Percentiles rank a stretch among this genome's conserved stretches.
Evolutionary conservation across 2,329 filamentous ascomycete species (phyloP).

Genomic region (Hymenoscyphus salicellus): DNA sequence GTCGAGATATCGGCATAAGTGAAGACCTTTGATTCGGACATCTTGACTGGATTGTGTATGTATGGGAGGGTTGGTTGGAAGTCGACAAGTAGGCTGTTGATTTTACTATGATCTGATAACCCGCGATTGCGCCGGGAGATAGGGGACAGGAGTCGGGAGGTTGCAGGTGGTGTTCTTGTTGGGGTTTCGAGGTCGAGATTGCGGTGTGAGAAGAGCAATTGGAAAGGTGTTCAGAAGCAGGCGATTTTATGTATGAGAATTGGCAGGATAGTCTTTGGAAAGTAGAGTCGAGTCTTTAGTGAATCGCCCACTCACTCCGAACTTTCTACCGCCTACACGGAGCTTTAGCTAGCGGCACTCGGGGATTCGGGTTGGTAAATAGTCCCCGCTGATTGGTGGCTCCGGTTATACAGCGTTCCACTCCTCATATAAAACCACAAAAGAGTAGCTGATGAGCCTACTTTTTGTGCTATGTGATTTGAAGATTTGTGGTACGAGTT

Average conservation of each 20-base stretch:
- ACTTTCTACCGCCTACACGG: background rate
- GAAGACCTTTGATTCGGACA: conserved; percentile 48
- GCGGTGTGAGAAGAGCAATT: background rate
- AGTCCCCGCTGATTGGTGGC: background rate
- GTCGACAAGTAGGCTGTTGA: background rate
- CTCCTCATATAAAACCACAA: background rate
- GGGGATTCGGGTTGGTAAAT: background rate
- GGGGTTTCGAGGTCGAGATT: background rate
- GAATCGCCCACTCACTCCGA: background rate
- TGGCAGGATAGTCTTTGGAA: background rate
- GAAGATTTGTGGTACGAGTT: background rate
- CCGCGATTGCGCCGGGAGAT: background rate
- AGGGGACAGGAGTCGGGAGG: background rate
- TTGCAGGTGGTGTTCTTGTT: background rate
- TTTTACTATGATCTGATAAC: background rate
- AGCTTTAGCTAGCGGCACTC: background rate
- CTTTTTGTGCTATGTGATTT: background rate
- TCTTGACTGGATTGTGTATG: background rate
- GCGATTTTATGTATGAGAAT: background rate
- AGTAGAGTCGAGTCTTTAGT: background rate
- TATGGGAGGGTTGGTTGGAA: background rate
- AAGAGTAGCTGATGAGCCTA: background rate
- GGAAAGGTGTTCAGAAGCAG: background rate
- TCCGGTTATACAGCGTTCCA: background rate
- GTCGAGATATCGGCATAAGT: conserved; percentile 78